Evolutionary conservation across 176 grass and related monocot species (phyloP).

Genomic region (Tuctoria greenei): DNA sequence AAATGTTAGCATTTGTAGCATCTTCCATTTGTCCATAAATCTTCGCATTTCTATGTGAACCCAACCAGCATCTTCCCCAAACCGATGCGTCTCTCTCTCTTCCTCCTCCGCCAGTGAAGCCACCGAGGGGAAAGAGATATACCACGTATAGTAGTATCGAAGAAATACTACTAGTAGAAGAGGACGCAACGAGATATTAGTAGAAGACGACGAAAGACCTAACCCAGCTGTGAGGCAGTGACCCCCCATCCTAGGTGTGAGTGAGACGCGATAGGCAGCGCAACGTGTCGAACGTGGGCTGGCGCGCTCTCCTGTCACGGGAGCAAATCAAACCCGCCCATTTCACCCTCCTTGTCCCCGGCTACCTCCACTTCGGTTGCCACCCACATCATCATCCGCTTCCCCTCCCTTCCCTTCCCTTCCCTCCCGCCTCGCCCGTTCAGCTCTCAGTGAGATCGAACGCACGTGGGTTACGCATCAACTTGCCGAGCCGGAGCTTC

Average conservation of each 20-base stretch:
- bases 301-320: conserved; percentile 18
- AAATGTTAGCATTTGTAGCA: no score
- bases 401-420: no score
- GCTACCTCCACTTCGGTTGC: not conserved
- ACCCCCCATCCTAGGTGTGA: not conserved
- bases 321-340: conserved; percentile 13
- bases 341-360: not conserved
- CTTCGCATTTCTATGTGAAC: no score
- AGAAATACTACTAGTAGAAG: not conserved
- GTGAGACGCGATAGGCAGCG: not conserved
- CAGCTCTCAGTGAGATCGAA: no score
- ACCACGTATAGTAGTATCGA: not conserved
- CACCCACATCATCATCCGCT: not conserved
- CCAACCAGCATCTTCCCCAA: no score
- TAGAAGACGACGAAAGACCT: not conserved
- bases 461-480: not conserved
- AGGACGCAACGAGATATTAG: not conserved
- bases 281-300: conserved; percentile 41
- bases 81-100: no score
- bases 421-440: not conserved
- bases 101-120: no score
- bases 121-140: no score
- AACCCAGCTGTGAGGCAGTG: no score
- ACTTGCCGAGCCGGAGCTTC: not conserved
- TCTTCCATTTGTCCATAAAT: no score